A percentile compares a stretch with the other conserved stretches of the same genome.
Evolutionary conservation across 2,329 filamentous ascomycete genomes (phyloP).

Genomic region (Pleochaeta shiraiana): DNA sequence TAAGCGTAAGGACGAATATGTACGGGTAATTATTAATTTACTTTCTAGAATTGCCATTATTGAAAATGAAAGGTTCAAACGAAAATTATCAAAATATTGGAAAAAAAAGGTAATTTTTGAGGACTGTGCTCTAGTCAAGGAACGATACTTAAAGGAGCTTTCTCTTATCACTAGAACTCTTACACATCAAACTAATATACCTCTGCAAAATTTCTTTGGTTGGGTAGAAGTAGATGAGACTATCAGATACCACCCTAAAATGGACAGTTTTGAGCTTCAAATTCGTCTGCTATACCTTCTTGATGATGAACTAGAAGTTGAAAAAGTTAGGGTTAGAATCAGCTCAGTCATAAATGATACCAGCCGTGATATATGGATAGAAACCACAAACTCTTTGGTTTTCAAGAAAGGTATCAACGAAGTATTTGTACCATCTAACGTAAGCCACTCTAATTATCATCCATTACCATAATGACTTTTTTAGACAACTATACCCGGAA

Average conservation of each 20-base stretch:
- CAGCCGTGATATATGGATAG: conserved; percentile 44
- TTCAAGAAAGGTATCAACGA: conserved; percentile 25
- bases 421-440: conserved; percentile 25
- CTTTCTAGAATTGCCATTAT: conserved; percentile 41
- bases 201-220: conserved; percentile 53
- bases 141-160: conserved; percentile 17
- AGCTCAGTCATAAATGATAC: conserved; percentile 31
- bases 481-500: conserved; percentile 44
- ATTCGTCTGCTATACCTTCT: conserved; percentile 51
- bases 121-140: conserved; percentile 9
- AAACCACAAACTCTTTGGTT: conserved; percentile 21
- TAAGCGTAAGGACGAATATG: conserved; percentile 55
- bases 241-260: conserved; percentile 44
- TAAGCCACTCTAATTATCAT: conserved; percentile 14
- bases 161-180: conserved; percentile 19
- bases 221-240: conserved; percentile 43
- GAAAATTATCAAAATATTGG: conserved; percentile 16
- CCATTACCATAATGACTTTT: conserved; percentile 14
- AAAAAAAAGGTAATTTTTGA: conserved; percentile 6
- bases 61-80: conserved; percentile 27
- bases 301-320: conserved; percentile 43
- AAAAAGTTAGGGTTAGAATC: conserved; percentile 41
- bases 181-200: conserved; percentile 40
- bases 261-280: conserved; percentile 53
- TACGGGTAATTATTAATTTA: conserved; percentile 51